These are phyloP conservation scores for Lasiodiplodia gonubiensis DNA, from an alignment of 2,329 filamentous ascomycete species.

Conservation along the genomic window DNA sequence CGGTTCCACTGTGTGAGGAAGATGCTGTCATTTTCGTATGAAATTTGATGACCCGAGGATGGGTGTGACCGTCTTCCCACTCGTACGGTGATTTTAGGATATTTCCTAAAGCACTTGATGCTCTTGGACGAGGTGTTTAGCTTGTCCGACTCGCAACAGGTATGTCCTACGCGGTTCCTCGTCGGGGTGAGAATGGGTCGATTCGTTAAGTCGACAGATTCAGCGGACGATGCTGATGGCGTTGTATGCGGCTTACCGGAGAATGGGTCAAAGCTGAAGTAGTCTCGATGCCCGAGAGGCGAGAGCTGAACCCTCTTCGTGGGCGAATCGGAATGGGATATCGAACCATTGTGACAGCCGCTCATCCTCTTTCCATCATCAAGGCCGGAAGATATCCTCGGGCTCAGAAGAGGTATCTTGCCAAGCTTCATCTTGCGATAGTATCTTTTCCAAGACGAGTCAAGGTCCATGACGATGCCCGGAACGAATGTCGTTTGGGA, in stretches of 20 bases:
- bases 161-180: not conserved
- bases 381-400: not conserved
- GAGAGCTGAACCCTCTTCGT: not conserved
- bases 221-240: not conserved
- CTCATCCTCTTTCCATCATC: not conserved
- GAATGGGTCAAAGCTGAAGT: not conserved
- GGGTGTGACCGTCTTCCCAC: not conserved
- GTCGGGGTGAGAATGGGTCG: slow-evolving; percentile 5
- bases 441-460: slow-evolving; percentile 17
- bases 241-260: not conserved
- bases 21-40: not conserved
- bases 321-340: slow-evolving; percentile 7
- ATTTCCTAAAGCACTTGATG: not conserved
- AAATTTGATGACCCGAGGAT: not conserved
- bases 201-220: not conserved
- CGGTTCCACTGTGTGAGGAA: not conserved
- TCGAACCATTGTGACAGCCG: not conserved
- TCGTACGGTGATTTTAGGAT: too few relatives aligned
- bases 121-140: not conserved
- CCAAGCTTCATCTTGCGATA: slow-evolving; percentile 13
- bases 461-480: slow-evolving; percentile 1
- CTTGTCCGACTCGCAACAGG: not conserved
- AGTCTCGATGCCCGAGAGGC: not conserved
- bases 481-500: slow-evolving; percentile 13
- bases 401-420: slow-evolving; percentile 11